phyloP scores from a whole-genome alignment of 1,284 basidiomycete genomes.

The Leccinum variabile region DNA sequence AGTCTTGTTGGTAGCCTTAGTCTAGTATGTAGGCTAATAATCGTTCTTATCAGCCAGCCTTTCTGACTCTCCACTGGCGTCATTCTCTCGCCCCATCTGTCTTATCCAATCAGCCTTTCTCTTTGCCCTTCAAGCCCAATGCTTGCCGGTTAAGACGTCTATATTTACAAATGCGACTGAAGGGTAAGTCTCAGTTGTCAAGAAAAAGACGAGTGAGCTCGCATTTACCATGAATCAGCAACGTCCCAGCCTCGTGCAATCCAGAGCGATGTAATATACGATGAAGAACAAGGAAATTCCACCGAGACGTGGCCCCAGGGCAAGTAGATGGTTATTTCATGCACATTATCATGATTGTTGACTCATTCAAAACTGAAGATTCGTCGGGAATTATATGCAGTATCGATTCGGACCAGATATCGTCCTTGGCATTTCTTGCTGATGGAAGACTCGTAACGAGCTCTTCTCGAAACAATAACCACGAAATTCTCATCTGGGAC shows the following conservation, averaged over 20 bases:
- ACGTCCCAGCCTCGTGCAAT: not conserved
- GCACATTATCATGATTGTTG: not conserved
- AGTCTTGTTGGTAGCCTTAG: too few relatives aligned
- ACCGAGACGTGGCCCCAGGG: not conserved
- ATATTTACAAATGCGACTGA: not conserved
- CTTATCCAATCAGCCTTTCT: not conserved
- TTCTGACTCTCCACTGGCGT: too few relatives aligned
- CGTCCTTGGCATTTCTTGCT: not conserved
- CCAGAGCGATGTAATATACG: not conserved
- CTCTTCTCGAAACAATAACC: not conserved
- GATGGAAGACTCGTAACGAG: not conserved
- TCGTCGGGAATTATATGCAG: not conserved
- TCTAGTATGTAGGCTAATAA: too few relatives aligned
- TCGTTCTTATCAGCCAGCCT: too few relatives aligned
- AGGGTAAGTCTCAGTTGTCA: not conserved
- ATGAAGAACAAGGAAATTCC: not conserved
- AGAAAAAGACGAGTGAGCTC: not conserved
- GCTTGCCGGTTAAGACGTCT: too few relatives aligned
- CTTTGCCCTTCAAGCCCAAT: not conserved
- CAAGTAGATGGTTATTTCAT: not conserved
- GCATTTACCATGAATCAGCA: not conserved
- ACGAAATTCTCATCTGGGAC: not conserved
- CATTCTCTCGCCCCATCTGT: too few relatives aligned
- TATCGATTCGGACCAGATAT: not conserved
- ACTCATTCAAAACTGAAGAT: not conserved